phyloP scores from a whole-genome alignment of 2,329 filamentous ascomycete species.

The Gyromitra esculenta region DNA sequence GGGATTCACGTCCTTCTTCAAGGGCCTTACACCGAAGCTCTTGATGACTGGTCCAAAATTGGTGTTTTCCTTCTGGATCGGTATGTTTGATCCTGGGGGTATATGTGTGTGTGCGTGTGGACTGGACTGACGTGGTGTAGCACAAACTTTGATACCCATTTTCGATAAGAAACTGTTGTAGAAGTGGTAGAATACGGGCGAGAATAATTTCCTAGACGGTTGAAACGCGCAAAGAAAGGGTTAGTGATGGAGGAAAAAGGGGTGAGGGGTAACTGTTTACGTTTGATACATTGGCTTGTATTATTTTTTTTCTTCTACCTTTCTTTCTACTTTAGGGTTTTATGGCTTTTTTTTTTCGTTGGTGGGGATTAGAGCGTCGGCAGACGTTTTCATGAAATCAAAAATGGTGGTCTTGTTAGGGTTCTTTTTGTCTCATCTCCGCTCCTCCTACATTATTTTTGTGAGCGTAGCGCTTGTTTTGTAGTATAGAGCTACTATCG shows the following conservation, averaged over 20 bases:
- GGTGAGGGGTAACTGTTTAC: not conserved
- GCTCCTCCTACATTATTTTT: conserved; percentile 17
- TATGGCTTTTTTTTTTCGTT: conserved; percentile 3
- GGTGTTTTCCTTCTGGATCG: conserved; percentile 99
- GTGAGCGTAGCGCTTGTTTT: conserved; percentile 8
- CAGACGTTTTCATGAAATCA: conserved; percentile 16
- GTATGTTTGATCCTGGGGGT: conserved; percentile 30
- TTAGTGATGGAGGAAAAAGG: not conserved
- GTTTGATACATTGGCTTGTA: conserved; percentile 18
- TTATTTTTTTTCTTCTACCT: not conserved
- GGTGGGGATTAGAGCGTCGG: conserved; percentile 15
- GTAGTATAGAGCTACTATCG: conserved; percentile 11
- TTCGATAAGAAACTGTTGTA: conserved; percentile 71
- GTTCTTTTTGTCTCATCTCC: conserved; percentile 23
- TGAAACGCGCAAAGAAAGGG: not conserved
- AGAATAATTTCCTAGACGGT: conserved; percentile 15
- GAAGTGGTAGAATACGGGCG: not conserved
- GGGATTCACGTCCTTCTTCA: conserved; percentile 86
- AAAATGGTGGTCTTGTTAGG: conserved; percentile 6
- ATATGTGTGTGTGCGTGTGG: not conserved
- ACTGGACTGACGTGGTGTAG: conserved; percentile 20
- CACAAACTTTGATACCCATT: conserved; percentile 94
- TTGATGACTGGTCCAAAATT: conserved; percentile 99
- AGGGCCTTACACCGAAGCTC: conserved; percentile 95
- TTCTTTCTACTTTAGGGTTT: conserved; percentile 6